phyloP scores from a whole-genome alignment of 805 yeast species.

The Candida ponderosae region DNA sequence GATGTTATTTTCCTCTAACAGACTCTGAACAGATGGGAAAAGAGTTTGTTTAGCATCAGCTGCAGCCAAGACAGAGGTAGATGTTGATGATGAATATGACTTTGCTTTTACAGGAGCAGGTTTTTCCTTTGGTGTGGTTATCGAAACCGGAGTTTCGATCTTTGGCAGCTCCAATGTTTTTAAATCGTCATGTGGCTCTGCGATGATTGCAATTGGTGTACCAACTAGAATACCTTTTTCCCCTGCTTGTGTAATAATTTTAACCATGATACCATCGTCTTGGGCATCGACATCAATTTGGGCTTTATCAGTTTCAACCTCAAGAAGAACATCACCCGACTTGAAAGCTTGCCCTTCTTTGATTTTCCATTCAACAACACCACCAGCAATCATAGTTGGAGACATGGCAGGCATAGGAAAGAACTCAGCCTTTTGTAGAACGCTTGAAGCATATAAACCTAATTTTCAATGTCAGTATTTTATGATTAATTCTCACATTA shows the following conservation, averaged over 20 bases:
- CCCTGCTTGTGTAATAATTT: slow-evolving; percentile 65
- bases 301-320: slow-evolving; percentile 84
- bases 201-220: slow-evolving; percentile 79
- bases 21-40: slow-evolving; percentile 69
- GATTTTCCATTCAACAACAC: slow-evolving; percentile 82
- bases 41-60: slow-evolving; percentile 66
- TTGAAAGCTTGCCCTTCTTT: slow-evolving; percentile 66
- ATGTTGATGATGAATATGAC: slow-evolving; percentile 7
- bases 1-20: slow-evolving; percentile 55
- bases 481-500: too few relatives aligned
- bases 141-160: slow-evolving; percentile 18
- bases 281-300: slow-evolving; percentile 80
- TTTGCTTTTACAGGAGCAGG: slow-evolving; percentile 11
- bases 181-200: slow-evolving; percentile 84
- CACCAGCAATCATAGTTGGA: slow-evolving; percentile 97
- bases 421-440: slow-evolving; percentile 24
- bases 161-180: slow-evolving; percentile 52
- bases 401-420: slow-evolving; percentile 98
- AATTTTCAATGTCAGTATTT: too few relatives aligned
- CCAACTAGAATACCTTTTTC: slow-evolving; percentile 77
- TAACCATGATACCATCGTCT: slow-evolving; percentile 87
- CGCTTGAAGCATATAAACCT: slow-evolving; percentile 19
- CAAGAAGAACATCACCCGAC: slow-evolving; percentile 78
- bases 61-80: slow-evolving; percentile 6
- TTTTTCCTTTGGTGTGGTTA: slow-evolving; percentile 5